Percentiles rank a stretch among this genome's conserved stretches.
phyloP scores from a whole-genome alignment of 371 early-diverging fungal species.

The Mucor velutinosus region DNA sequence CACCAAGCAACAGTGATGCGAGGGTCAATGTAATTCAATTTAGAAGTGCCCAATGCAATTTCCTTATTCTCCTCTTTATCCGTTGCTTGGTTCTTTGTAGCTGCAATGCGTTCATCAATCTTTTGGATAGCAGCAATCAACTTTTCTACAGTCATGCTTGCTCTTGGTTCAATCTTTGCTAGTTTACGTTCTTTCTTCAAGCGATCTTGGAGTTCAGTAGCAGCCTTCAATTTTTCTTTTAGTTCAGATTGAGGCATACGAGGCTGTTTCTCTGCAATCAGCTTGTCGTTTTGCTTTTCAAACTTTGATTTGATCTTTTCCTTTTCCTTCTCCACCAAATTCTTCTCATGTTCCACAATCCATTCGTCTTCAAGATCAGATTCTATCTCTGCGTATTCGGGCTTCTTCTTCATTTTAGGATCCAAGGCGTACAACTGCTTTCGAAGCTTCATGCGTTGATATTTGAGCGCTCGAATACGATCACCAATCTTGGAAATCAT shows the following conservation, averaged over 20 bases:
- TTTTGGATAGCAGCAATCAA: conserved; percentile 65
- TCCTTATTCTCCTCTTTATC: conserved; percentile 97
- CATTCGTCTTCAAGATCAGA: conserved; percentile 84
- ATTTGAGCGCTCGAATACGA: conserved; percentile 83
- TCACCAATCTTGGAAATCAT: conserved; percentile 83
- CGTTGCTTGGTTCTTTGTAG: conserved; percentile 64
- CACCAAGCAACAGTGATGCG: conserved; percentile 96
- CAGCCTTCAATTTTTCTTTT: conserved; percentile 57
- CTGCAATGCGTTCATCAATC: conserved; percentile 69
- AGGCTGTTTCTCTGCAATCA: conserved; percentile 59
- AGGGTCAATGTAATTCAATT: conserved; percentile 98
- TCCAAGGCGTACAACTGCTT: conserved; percentile 70
- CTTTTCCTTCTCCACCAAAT: conserved; percentile 61
- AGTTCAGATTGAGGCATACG: conserved; percentile 54
- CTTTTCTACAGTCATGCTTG: conserved; percentile 58
- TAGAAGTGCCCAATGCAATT: conserved; percentile 96
- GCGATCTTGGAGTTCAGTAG: conserved; percentile 48
- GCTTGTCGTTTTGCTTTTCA: conserved; percentile 75
- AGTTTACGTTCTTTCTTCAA: conserved; percentile 55
- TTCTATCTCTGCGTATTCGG: conserved; percentile 68
- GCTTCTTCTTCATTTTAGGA: conserved; percentile 72
- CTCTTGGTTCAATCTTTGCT: conserved; percentile 41
- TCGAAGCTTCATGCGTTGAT: conserved; percentile 75
- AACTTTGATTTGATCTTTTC: conserved; percentile 62
- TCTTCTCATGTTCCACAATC: conserved; percentile 63